phyloP scores from a whole-genome alignment of 2,329 filamentous ascomycete species.

The Fusarium napiforme region DNA sequence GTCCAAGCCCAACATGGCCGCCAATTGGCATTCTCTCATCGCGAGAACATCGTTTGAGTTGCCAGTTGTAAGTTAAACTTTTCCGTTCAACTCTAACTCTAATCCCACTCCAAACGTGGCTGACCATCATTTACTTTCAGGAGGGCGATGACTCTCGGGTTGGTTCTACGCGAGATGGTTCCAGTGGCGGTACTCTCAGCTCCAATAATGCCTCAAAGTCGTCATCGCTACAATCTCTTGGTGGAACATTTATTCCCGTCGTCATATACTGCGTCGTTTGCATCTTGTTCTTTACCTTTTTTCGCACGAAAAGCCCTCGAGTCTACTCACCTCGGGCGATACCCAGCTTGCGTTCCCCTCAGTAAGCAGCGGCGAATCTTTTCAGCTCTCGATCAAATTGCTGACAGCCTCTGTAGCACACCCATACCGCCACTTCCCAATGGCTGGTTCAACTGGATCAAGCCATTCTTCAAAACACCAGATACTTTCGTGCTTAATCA shows the following conservation, averaged over 20 bases:
- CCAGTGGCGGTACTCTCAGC: slow-evolving; percentile 51
- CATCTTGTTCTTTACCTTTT: slow-evolving; percentile 59
- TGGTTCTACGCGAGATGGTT: slow-evolving; percentile 50
- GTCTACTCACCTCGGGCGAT: slow-evolving; percentile 67
- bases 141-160: slow-evolving; percentile 48
- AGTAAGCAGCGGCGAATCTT: slow-evolving; percentile 44
- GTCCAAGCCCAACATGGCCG: slow-evolving; percentile 16
- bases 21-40: slow-evolving; percentile 22
- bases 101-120: background rate
- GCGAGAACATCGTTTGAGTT: slow-evolving; percentile 24
- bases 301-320: slow-evolving; percentile 60
- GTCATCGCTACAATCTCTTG: slow-evolving; percentile 51
- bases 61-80: slow-evolving; percentile 19
- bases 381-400: slow-evolving; percentile 33
- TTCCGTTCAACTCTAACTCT: background rate
- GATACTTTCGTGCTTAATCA: slow-evolving; percentile 89
- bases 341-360: slow-evolving; percentile 58
- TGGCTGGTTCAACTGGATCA: slow-evolving; percentile 75
- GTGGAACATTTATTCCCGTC: slow-evolving; percentile 66
- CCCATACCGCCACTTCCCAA: slow-evolving; percentile 68
- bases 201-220: slow-evolving; percentile 48
- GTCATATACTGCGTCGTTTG: slow-evolving; percentile 62
- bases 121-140: slow-evolving; percentile 5
- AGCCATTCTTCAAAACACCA: slow-evolving; percentile 71
- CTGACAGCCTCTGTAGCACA: slow-evolving; percentile 52